Percentiles rank a stretch among this genome's conserved stretches.
Conservation (phyloP, 2,329 filamentous ascomycete species). For the Fusarium robinianum region DNA sequence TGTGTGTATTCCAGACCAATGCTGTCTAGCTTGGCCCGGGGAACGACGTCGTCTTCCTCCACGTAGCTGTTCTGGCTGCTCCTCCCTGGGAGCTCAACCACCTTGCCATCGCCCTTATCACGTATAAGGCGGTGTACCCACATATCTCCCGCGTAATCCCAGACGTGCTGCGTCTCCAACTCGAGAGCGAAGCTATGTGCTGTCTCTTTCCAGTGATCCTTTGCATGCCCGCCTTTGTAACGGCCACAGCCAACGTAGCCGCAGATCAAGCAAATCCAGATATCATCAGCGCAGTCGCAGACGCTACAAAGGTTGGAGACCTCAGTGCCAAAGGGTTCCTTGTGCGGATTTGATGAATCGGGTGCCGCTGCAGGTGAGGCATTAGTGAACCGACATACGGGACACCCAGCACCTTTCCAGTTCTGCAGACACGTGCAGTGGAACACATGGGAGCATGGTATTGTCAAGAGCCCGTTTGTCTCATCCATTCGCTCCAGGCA, state of each 20-base stretch:
- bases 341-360: constrained; percentile 55
- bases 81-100: constrained; percentile 81
- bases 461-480: constrained; percentile 91
- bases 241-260: constrained; percentile 91
- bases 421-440: constrained; percentile 96
- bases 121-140: constrained; percentile 97
- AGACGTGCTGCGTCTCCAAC: constrained; percentile 90
- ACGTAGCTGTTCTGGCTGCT: constrained; percentile 40
- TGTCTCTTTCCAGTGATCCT: constrained; percentile 89
- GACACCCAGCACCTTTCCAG: constrained; percentile 93
- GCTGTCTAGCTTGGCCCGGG: constrained; percentile 69
- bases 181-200: constrained; percentile 92
- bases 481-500: constrained; percentile 99
- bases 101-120: constrained; percentile 88
- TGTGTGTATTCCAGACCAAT: constrained; percentile 96
- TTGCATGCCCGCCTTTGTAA: constrained; percentile 92
- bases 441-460: constrained; percentile 96
- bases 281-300: constrained; percentile 78
- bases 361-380: constrained; percentile 44
- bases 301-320: constrained; percentile 75
- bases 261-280: constrained; percentile 96
- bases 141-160: constrained; percentile 95
- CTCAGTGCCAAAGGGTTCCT: constrained; percentile 61
- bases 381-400: constrained; percentile 87
- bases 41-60: constrained; percentile 69